Base-by-base conservation (phyloP, 768 basidiomycete genomes). In the Psilocybe sp. region DNA sequence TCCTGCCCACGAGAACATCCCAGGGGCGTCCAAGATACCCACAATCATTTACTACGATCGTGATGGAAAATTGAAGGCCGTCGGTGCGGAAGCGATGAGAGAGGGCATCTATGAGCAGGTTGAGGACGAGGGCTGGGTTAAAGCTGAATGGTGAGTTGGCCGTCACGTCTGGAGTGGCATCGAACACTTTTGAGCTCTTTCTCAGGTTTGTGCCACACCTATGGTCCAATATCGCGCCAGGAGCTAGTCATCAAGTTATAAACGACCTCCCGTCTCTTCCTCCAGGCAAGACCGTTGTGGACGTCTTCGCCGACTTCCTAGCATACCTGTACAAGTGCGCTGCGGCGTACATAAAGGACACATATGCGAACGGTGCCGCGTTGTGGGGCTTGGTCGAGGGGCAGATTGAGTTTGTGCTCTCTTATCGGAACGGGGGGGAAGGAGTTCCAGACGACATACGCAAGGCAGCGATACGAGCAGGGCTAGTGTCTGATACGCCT, bases 221-320 rank as follows among this genome's bases (percentile, higher is more conserved):
- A 31, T 57, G 59, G 1, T 47, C 64, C 23, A 57, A 60, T 33
- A 19, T 20, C 5, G 31, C 43, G 10, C 19, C 14, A 14, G 51
- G 52, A 12, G 46, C 41, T 1, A 15, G 37, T 9, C 46, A 36
- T 23, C 50, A 64, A 9, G 37, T 73, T 35, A 61, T 47, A 19
- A 61, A 68, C 16, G 61, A 68, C 18, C 56, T 76, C 15, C 73
- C 74, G 1, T 55, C 70, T 0, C 67, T 80, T 20, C 78, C 81
- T 4, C 44, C 49, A 2, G 63, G 65, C 51, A 77, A 68, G 57
- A 65, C 70, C 1, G 65, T 70, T 3, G 50, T 69, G 0, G 62
- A 79, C 23, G 62, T 81, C 31, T 68, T 78, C 14, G 61, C 69
- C 0, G 80, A 82, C 54, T 81, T 79, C 44, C 64, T 80, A 54